Evolutionary conservation across 108 stramenopile species (phyloP).

Genomic region (Discostella pseudostelligera): DNA sequence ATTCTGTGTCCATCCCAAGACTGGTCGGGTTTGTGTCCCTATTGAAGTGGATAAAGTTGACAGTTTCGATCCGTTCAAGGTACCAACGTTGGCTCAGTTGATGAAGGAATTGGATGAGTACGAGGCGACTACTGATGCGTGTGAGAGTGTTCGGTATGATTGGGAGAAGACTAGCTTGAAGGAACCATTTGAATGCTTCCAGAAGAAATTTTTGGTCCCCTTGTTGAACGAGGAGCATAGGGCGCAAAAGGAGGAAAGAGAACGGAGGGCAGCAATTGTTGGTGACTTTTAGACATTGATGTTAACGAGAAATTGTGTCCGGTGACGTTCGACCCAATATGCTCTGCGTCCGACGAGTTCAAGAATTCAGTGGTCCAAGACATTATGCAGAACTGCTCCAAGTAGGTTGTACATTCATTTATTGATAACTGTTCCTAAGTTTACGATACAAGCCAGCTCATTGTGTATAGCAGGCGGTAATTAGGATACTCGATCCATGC

Average conservation of each 20-base stretch:
- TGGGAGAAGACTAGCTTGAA: conserved; percentile 88
- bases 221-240: conserved; percentile 71
- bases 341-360: too few relatives aligned
- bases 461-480: too few relatives aligned
- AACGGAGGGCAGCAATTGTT: conserved; percentile 69
- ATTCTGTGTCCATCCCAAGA: conserved; percentile 99
- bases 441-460: too few relatives aligned
- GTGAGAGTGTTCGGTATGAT: conserved; percentile 27
- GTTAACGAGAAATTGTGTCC: neutral
- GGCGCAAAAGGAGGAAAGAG: conserved; percentile 58
- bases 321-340: too few relatives aligned
- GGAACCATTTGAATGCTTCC: conserved; percentile 69
- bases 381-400: too few relatives aligned
- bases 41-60: conserved; percentile 65
- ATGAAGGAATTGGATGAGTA: conserved; percentile 71
- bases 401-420: too few relatives aligned
- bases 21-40: conserved; percentile 98
- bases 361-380: too few relatives aligned
- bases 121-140: conserved; percentile 18
- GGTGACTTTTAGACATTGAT: conserved; percentile 78
- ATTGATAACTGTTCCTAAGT: too few relatives aligned
- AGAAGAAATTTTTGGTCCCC: conserved; percentile 80
- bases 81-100: conserved; percentile 80
- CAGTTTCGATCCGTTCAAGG: conserved; percentile 84
- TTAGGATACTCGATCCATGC: too few relatives aligned